Evolutionary conservation across 257 asterid species (phyloP), one percentile per base, ranked within the genome.

Genomic region (Hygrophila difformis): DNA sequence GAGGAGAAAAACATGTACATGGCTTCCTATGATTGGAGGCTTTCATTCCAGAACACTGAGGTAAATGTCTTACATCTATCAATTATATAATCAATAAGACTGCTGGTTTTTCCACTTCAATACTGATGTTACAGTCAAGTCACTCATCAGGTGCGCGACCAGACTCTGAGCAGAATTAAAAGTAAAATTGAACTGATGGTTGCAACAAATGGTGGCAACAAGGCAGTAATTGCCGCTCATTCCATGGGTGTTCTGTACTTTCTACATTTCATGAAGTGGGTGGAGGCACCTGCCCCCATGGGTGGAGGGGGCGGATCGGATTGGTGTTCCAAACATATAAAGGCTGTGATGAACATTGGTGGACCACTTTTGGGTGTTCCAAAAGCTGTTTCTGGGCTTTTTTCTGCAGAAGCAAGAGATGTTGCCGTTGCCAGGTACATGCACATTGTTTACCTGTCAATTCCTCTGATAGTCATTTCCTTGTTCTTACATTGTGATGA

Each of bases 1-100:
- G 97, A 88, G 66, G 97, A 88, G 74, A 88, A 88, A 60, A 71
- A 78, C 6, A 88, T 88, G 97, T 81, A 81, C 64, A 88, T 88
- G 97, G 97, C 97, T 63, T 75, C 95, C 34, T 88, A 88, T 58
- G 97, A 88, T 69, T 88, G 97, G 95, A 78, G 97, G 59, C 84
- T 88, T 36, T 77, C 97, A 39, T 88, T 88, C 68, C 97, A 88
- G 57, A 84, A 88, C 73, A 88, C 95, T 1, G 94, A 88, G 89
- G 97, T 81, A 63, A 24, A n/a, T n/a, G n/a, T 8, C 31, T 26
- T 1, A 26, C 31, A 26, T 26, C 8, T 0, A 26, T 26, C 31
- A 3, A 3, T 5, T 26, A 3, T 26, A 3, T 26, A 26, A 3
- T 26, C 8, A 26, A 26, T 5, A 26, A 3, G 4, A 26, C 8